These are phyloP conservation scores for Omphalea diandra DNA, from an alignment of 441 rosid genomes.

Conservation along the genomic window DNA sequence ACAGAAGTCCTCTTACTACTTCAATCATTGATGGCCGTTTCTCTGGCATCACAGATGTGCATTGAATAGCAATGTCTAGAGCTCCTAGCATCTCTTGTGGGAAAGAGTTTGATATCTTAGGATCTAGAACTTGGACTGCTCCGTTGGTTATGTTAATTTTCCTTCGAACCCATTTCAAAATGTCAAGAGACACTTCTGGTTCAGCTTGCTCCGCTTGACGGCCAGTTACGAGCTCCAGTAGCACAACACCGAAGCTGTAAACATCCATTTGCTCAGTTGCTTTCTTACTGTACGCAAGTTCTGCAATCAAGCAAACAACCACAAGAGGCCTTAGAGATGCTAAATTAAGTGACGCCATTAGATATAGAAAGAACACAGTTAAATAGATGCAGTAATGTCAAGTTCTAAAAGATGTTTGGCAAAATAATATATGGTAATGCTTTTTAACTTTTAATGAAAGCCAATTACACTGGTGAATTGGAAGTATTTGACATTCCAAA, in stretches of 20 bases:
- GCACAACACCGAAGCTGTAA: constrained; percentile 81
- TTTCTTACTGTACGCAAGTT: constrained; percentile 65
- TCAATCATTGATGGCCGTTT: constrained; percentile 75
- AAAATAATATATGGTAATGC: too few species aligned
- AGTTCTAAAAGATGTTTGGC: too few species aligned
- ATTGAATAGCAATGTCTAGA: constrained; percentile 65
- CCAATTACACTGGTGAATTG: not conserved
- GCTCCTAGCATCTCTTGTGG: constrained; percentile 67
- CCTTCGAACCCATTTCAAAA: constrained; percentile 86
- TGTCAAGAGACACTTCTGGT: constrained; percentile 50
- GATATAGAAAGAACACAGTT: not conserved
- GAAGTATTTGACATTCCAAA: not conserved
- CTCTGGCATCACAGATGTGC: constrained; percentile 75
- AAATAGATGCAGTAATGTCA: not conserved
- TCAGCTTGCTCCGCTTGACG: constrained; percentile 63
- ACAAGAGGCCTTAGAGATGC: not conserved
- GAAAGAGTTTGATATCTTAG: constrained; percentile 49
- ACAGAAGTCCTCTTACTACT: constrained; percentile 61
- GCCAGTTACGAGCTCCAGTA: constrained; percentile 78
- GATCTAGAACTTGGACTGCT: constrained; percentile 67
- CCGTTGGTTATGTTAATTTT: constrained; percentile 81
- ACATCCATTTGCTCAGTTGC: constrained; percentile 84
- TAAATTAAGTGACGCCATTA: not conserved
- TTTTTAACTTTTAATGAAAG: not conserved
- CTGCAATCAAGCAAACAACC: constrained; percentile 46